Conservation (phyloP, 352 stramenopile genomes). For the Phytophthora capsici region DNA sequence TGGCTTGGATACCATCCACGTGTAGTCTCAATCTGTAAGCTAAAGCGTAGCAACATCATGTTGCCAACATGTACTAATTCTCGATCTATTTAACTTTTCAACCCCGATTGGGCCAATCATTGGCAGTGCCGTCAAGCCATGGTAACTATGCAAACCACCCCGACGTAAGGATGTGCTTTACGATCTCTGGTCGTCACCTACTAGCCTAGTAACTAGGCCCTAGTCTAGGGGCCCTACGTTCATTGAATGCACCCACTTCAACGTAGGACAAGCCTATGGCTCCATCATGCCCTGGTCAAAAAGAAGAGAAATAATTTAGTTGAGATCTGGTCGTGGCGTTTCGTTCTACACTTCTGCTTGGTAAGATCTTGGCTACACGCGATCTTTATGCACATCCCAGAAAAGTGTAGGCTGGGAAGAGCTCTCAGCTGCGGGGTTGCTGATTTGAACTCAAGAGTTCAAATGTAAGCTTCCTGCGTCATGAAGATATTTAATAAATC, state of each 20-base stretch:
- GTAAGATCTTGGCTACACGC: constrained; percentile 1
- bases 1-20: not conserved
- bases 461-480: too few species aligned
- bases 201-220: too few species aligned
- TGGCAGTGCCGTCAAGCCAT: too few species aligned
- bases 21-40: not conserved
- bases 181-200: too few species aligned
- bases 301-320: too few species aligned
- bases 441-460: not conserved
- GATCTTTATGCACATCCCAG: constrained; percentile 19
- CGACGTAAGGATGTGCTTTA: too few species aligned
- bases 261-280: constrained; percentile 5
- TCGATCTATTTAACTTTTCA: constrained; percentile 23
- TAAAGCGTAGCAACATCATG: constrained; percentile 16
- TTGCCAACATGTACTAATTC: not conserved
- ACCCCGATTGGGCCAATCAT: not conserved
- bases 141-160: too few species aligned
- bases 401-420: constrained; percentile 34
- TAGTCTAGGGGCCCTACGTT: too few species aligned
- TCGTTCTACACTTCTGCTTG: constrained; percentile 8
- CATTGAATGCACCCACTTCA: constrained; percentile 6
- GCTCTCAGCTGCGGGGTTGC: constrained; percentile 10
- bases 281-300: too few species aligned
- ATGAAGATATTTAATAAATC: too few species aligned
- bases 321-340: not conserved